These are phyloP conservation scores for Candida frijolesensis DNA, from an alignment of 1,139 yeast species.

Conservation along the genomic window DNA sequence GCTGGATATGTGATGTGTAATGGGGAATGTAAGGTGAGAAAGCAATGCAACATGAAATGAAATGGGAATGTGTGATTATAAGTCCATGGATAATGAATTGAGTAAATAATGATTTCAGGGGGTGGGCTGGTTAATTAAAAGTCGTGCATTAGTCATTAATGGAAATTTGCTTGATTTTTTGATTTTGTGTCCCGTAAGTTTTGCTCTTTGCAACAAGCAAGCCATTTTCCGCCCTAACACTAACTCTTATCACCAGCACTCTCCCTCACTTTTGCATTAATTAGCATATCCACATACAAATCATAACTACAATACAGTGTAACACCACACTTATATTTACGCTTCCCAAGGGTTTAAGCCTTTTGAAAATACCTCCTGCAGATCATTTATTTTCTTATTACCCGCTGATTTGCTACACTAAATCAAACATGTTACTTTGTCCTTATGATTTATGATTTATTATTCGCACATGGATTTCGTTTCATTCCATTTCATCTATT, in stretches of 20 bases:
- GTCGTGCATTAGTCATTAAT: constrained; percentile 1
- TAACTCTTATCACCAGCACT: constrained; percentile 2
- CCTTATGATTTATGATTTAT: not conserved
- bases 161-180: not conserved
- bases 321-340: no score
- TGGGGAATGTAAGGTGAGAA: no score
- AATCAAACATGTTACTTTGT: not conserved
- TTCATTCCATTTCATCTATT: not conserved
- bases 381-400: no score
- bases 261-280: not conserved
- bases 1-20: not conserved
- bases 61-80: no score
- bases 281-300: not conserved
- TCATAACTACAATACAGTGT: no score
- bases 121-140: not conserved
- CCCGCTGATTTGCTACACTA: not conserved
- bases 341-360: no score
- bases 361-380: no score
- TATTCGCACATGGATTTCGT: not conserved
- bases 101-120: not conserved
- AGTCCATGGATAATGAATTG: not conserved
- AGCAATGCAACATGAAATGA: no score
- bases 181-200: constrained; percentile 2
- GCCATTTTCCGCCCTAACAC: constrained; percentile 5
- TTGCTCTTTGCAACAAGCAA: constrained; percentile 7